Evolutionary conservation across 805 yeast species (phyloP), one percentile per base, ranked within the genome.

Genomic region (Groenewaldozyma salmanticensis): DNA sequence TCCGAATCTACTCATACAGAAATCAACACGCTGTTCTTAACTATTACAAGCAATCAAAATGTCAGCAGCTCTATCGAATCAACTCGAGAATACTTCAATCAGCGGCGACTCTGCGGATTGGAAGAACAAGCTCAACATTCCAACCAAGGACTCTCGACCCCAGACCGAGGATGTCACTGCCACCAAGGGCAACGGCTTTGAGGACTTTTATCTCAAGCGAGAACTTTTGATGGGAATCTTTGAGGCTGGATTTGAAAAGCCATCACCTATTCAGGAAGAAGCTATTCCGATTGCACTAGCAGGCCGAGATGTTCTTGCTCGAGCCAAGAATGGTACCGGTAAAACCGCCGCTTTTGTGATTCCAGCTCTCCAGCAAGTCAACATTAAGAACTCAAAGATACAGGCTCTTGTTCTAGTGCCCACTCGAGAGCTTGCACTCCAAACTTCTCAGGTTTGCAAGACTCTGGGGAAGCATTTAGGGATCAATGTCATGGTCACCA

Each of bases 291-390:
- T 86, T 56, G 96, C 96, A 0, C 71, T 92, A 35, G 81, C 92
- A 42, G 97, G 97, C 39, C 79, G 95, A 66, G 98, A 92, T 63
- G 82, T 92, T 45, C 72, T 92, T 48, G 98, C 98, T 13, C 77
- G 98, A 67, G 97, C 98, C 34, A 92, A 92, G 61, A 92, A 92
- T 65, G 98, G 98, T 49, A 92, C 98, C 1, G 98, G 98, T 55
- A 92, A 92, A 61, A 92, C 98, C 5, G 98, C 97, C 1, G 94
- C 98, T 4, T 92, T 92, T 61, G 81, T 86, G 38, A 90, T 92
- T 51, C 98, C 98, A 39, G 75, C 94, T 21, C 71, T 92, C 56
- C 95, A 92, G 62, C 82, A 79, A 59, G 72, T 87, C 46, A 84
- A 88, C 63, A 88, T 96, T 42, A 82, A 85, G 57, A 52, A 78